Percentiles rank a stretch among this genome's conserved stretches.
Conservation (phyloP, 192 early-diverging fungal species). For the Phlyctochytrium planicorne region DNA sequence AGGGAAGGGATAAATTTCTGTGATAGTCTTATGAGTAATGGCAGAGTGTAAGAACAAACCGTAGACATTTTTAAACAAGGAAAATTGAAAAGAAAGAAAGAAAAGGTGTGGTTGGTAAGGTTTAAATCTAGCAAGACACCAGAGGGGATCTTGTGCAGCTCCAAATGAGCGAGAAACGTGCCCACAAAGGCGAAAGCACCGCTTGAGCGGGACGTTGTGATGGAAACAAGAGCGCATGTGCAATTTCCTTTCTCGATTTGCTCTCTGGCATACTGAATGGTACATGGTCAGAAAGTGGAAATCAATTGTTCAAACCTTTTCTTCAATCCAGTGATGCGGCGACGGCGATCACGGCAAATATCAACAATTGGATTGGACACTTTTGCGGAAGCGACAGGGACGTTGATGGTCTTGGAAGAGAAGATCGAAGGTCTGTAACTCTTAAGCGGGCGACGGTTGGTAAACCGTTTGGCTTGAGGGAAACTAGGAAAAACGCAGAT, state of each 20-base stretch:
- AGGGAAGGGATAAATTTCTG: constrained; percentile 21
- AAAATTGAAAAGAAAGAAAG: background rate
- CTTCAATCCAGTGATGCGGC: constrained; percentile 38
- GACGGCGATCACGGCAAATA: constrained; percentile 37
- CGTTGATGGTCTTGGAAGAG: too few species aligned
- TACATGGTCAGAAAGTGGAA: background rate
- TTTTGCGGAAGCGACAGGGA: too few species aligned
- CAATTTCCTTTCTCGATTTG: constrained; percentile 28
- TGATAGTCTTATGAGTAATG: background rate
- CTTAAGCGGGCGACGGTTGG: too few species aligned
- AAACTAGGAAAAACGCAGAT: too few species aligned
- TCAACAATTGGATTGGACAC: constrained; percentile 30
- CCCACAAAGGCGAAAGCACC: constrained; percentile 31
- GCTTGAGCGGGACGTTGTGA: background rate
- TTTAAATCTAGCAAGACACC: background rate
- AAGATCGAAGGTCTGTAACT: too few species aligned
- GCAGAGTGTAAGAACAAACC: background rate
- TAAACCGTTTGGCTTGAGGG: too few species aligned
- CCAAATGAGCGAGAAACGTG: constrained; percentile 32
- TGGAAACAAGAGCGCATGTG: constrained; percentile 11
- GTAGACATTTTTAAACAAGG: background rate
- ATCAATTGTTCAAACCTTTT: background rate
- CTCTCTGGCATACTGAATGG: constrained; percentile 1
- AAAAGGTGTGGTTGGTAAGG: background rate
- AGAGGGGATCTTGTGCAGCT: constrained; percentile 2